Evolutionary conservation across 306 rosid genomes (phyloP).

Genomic region (Sicyos baderoa): DNA sequence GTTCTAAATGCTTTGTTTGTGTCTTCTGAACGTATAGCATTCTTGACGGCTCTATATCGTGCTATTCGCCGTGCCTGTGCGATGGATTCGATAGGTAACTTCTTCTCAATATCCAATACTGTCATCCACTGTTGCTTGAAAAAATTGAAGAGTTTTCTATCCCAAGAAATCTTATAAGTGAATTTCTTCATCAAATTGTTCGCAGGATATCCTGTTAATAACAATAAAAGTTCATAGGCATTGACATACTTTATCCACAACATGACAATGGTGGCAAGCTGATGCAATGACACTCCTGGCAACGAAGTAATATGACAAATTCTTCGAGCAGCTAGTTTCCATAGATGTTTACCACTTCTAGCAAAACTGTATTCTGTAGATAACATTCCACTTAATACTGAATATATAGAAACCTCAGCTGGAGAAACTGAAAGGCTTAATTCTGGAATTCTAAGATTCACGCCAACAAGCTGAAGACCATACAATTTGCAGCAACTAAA

Average conservation of each 20-base stretch:
- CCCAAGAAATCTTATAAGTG: slow-evolving; percentile 35
- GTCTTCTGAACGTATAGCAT: slow-evolving; percentile 28
- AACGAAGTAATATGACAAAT: slow-evolving; percentile 34
- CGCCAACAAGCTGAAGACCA: slow-evolving; percentile 45
- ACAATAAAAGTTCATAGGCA: slow-evolving; percentile 56
- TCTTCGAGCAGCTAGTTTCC: slow-evolving; percentile 73
- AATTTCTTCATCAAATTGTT: slow-evolving; percentile 37
- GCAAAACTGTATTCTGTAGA: slow-evolving; percentile 34
- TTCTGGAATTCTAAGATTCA: slow-evolving; percentile 54
- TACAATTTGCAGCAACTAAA: slow-evolving; percentile 34
- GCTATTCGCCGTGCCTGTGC: slow-evolving; percentile 75
- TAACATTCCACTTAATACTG: slow-evolving; percentile 38
- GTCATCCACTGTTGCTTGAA: slow-evolving; percentile 49
- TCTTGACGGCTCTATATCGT: slow-evolving; percentile 56
- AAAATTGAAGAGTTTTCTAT: slow-evolving; percentile 36
- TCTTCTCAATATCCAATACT: slow-evolving; percentile 57
- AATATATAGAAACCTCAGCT: slow-evolving; percentile 39
- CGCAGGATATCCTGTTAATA: slow-evolving; percentile 50
- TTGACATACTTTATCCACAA: slow-evolving; percentile 69
- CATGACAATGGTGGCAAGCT: slow-evolving; percentile 40
- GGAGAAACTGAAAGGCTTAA: slow-evolving; percentile 47
- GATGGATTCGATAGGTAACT: slow-evolving; percentile 63
- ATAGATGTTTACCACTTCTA: slow-evolving; percentile 68
- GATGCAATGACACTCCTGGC: slow-evolving; percentile 43
- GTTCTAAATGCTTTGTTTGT: slow-evolving; percentile 21